phyloP scores from a whole-genome alignment of 2,329 filamentous ascomycete species.

The Pseudogymnoascus pannorum region DNA sequence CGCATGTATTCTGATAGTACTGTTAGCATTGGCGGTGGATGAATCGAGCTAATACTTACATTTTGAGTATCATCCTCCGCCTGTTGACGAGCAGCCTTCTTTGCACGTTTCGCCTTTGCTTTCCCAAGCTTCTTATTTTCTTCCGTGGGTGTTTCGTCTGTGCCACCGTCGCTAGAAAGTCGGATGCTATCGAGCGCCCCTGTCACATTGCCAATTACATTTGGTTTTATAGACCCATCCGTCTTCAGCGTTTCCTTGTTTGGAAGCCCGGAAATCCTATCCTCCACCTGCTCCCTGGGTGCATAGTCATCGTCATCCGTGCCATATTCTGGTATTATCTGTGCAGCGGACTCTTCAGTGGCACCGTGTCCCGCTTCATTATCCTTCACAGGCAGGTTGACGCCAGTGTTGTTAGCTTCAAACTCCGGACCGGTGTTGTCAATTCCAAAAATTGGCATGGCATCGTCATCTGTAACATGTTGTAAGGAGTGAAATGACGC shows the following conservation, averaged over 20 bases:
- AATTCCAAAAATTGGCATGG: neutral
- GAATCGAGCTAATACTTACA: neutral
- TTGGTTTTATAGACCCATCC: slow-evolving; percentile 12
- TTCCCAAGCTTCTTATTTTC: slow-evolving; percentile 36
- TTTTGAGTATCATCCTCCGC: slow-evolving; percentile 11
- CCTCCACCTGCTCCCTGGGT: slow-evolving; percentile 24
- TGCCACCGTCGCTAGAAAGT: slow-evolving; percentile 17
- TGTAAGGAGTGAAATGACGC: slow-evolving; percentile 9
- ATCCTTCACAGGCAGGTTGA: neutral
- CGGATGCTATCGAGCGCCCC: slow-evolving; percentile 12
- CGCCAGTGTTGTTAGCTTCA: neutral
- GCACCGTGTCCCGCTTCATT: neutral
- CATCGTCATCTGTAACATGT: neutral
- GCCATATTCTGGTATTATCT: neutral
- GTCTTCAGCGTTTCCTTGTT: neutral
- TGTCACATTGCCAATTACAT: slow-evolving; percentile 16
- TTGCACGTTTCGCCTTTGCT: slow-evolving; percentile 45
- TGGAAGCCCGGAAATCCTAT: slow-evolving; percentile 16
- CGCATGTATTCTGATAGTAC: slow-evolving; percentile 41
- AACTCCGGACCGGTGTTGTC: neutral
- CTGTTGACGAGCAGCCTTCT: slow-evolving; percentile 36
- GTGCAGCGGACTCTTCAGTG: neutral
- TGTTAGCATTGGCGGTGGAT: slow-evolving; percentile 8
- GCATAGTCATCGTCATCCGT: slow-evolving; percentile 28
- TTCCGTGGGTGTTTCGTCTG: slow-evolving; percentile 14